Percentiles rank a stretch among this genome's conserved stretches.
Evolutionary conservation across 2,329 filamentous ascomycete species (phyloP).

Genomic region (Aspergillus tanneri): DNA sequence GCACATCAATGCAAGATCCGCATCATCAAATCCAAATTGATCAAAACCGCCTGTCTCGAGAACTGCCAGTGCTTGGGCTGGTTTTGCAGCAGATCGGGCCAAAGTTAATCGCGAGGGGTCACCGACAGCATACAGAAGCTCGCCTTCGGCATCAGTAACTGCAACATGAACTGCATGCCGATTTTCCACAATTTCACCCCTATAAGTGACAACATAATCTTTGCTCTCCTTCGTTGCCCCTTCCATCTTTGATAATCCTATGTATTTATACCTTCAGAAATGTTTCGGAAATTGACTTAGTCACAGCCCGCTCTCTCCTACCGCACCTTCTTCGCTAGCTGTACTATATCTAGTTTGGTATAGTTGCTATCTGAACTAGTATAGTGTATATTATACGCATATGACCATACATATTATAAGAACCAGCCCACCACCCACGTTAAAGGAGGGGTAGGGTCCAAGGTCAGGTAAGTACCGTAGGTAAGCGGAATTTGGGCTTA

Average conservation of each 20-base stretch:
- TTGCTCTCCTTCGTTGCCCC: neutral
- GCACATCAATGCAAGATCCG: slow-evolving; percentile 50
- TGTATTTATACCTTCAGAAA: too few relatives aligned
- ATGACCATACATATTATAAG: too few relatives aligned
- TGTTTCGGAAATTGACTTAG: too few relatives aligned
- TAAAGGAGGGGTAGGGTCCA: too few relatives aligned
- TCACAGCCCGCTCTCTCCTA: too few relatives aligned
- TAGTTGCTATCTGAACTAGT: too few relatives aligned
- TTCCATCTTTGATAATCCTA: neutral
- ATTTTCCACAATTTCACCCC: slow-evolving; percentile 46
- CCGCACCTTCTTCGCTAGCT: too few relatives aligned
- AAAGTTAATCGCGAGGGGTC: slow-evolving; percentile 46
- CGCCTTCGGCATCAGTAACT: slow-evolving; percentile 40
- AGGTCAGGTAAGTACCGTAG: too few relatives aligned
- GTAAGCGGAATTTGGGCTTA: too few relatives aligned
- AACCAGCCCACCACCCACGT: too few relatives aligned
- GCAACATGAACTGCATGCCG: slow-evolving; percentile 47
- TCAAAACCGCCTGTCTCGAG: slow-evolving; percentile 45
- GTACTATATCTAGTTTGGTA: too few relatives aligned
- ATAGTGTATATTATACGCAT: too few relatives aligned
- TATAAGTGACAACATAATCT: slow-evolving; percentile 36
- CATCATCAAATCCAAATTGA: slow-evolving; percentile 38
- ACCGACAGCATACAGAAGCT: slow-evolving; percentile 43
- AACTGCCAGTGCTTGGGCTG: slow-evolving; percentile 47
- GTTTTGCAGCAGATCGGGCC: slow-evolving; percentile 49